phyloP scores from a whole-genome alignment of 192 early-diverging fungal species.

The Spinellus fusiger region DNA sequence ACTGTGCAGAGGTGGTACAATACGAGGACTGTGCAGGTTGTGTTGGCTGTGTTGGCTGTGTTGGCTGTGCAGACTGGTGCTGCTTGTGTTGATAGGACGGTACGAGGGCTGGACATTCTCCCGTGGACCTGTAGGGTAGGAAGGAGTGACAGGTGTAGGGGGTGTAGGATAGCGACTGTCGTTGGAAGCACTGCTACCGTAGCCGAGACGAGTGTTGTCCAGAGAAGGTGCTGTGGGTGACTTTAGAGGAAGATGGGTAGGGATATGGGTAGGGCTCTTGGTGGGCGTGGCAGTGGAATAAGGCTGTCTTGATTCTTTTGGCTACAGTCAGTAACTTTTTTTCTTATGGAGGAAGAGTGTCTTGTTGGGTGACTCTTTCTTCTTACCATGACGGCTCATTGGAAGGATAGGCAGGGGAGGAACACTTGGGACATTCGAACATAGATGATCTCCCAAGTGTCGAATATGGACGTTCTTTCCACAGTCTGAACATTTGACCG shows the following conservation, averaged over 20 bases:
- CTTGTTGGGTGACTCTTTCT: neutral
- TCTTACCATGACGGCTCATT: neutral
- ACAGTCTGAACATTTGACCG: constrained; percentile 55
- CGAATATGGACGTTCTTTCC: constrained; percentile 48
- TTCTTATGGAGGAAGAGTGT: too few relatives aligned
- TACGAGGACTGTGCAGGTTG: neutral
- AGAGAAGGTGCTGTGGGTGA: neutral
- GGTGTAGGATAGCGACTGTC: neutral
- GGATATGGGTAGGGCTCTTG: neutral
- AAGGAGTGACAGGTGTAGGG: neutral
- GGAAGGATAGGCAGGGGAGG: constrained; percentile 30
- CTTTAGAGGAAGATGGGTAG: too few relatives aligned
- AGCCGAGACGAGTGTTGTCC: neutral
- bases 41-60: neutral
- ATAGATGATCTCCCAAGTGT: constrained; percentile 44
- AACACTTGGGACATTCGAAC: constrained; percentile 42
- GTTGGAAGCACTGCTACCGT: neutral
- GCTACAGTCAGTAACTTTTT: too few relatives aligned
- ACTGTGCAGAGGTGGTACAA: too few relatives aligned
- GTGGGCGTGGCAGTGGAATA: neutral
- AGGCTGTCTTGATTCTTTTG: too few relatives aligned
- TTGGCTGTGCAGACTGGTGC: neutral
- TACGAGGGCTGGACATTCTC: neutral
- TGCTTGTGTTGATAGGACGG: neutral
- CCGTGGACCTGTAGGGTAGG: neutral